A percentile compares a stretch with the other conserved stretches of the same genome.
Evolutionary conservation across 768 basidiomycete species (phyloP).

Genomic region (Auricularia heimuer): DNA sequence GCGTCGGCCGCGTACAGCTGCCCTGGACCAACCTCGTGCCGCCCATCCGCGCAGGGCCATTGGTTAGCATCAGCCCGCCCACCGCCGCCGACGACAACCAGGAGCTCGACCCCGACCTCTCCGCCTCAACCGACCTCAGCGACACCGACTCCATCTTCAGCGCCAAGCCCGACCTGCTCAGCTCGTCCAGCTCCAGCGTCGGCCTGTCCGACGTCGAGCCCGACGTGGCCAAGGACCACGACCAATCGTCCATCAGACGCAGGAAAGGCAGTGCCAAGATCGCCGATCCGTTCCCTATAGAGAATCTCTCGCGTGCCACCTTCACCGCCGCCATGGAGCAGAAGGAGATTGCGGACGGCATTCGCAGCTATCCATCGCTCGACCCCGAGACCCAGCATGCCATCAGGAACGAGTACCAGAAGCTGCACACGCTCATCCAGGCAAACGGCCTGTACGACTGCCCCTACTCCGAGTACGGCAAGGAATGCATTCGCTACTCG

Average conservation of each 20-base stretch:
- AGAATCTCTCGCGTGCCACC: conserved; percentile 9
- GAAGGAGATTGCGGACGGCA: neutral
- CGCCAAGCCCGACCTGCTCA: neutral
- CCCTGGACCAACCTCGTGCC: conserved; percentile 19
- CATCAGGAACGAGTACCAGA: conserved; percentile 54
- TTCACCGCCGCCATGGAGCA: neutral
- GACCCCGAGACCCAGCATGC: conserved; percentile 58
- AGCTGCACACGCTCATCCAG: conserved; percentile 62
- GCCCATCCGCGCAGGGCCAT: conserved; percentile 16
- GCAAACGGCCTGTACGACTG: conserved; percentile 83
- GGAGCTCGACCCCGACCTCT: neutral
- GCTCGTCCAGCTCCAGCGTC: neutral
- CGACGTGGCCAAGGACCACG: neutral
- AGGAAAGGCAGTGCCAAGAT: neutral
- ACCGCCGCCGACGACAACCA: neutral
- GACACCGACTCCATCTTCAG: neutral
- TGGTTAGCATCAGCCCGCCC: neutral
- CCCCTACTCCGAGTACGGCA: conserved; percentile 80
- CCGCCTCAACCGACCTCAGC: neutral
- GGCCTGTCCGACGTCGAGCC: neutral
- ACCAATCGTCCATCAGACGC: neutral
- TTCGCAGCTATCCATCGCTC: conserved; percentile 31
- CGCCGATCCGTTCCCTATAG: neutral
- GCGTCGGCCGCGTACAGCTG: neutral
- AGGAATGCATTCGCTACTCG: conserved; percentile 75